Evolutionary conservation across 768 basidiomycete genomes (phyloP).

Genomic region (Auricularia cornea): DNA sequence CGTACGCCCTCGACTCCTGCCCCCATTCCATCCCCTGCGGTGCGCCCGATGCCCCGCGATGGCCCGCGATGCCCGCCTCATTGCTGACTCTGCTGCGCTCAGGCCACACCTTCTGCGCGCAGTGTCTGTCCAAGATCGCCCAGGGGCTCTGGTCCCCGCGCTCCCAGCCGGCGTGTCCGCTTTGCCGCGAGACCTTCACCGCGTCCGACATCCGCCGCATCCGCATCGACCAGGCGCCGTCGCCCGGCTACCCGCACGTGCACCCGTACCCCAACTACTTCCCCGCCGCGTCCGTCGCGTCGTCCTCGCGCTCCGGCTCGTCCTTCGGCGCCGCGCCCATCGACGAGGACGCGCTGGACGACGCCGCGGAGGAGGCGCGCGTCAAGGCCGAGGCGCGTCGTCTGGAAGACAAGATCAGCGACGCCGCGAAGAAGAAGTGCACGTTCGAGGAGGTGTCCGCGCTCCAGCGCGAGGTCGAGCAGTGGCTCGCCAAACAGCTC

Average conservation of each 20-base stretch:
- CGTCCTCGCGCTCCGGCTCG: slow-evolving; percentile 42
- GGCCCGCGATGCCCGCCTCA: slow-evolving; percentile 6
- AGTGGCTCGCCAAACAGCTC: slow-evolving; percentile 57
- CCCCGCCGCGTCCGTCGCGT: slow-evolving; percentile 48
- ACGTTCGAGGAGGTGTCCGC: slow-evolving; percentile 77
- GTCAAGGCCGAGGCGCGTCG: slow-evolving; percentile 45
- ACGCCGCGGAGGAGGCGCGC: not conserved
- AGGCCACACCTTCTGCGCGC: slow-evolving; percentile 1
- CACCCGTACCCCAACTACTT: not conserved
- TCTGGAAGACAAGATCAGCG: slow-evolving; percentile 70
- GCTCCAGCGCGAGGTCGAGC: slow-evolving; percentile 70
- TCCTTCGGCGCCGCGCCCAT: slow-evolving; percentile 26
- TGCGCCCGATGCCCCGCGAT: slow-evolving; percentile 32
- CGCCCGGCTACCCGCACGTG: slow-evolving; percentile 37
- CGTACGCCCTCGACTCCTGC: slow-evolving; percentile 45
- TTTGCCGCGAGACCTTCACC: slow-evolving; percentile 58
- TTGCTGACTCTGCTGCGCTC: slow-evolving; percentile 1
- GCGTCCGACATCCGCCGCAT: slow-evolving; percentile 62
- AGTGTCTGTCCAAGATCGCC: slow-evolving; percentile 6
- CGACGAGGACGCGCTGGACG: slow-evolving; percentile 22
- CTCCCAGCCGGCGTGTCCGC: slow-evolving; percentile 47
- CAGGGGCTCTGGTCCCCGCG: slow-evolving; percentile 48
- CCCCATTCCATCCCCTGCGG: slow-evolving; percentile 72
- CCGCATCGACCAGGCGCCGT: slow-evolving; percentile 62
- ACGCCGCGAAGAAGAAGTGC: slow-evolving; percentile 76